Evolutionary conservation across 2,329 filamentous ascomycete species (phyloP).

Genomic region (Boeremia lycopersici): DNA sequence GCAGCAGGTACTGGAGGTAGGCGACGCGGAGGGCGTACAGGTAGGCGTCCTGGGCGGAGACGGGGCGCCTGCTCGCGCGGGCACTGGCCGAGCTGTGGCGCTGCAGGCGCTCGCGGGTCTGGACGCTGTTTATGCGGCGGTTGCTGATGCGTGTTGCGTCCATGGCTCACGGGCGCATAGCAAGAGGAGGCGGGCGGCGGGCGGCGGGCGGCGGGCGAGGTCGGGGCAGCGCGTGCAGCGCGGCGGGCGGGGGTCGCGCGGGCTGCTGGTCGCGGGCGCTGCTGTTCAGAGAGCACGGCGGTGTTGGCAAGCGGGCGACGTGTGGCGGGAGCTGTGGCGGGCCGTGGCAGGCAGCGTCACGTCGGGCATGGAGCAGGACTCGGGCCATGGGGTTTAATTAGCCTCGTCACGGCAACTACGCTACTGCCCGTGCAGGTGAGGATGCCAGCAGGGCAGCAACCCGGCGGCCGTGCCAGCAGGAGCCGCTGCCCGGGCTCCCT

Average conservation of each 20-base stretch:
- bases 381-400: conserved; percentile 19
- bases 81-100: conserved; percentile 41
- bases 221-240: too few species aligned
- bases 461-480: background rate
- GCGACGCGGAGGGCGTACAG: conserved; percentile 88
- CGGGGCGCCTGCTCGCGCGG: conserved; percentile 43
- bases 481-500: conserved; percentile 13
- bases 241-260: too few species aligned
- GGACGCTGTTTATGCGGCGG: conserved; percentile 52
- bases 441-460: conserved; percentile 1
- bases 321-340: conserved; percentile 15
- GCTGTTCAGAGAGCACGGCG: too few species aligned
- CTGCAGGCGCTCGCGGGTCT: conserved; percentile 48
- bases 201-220: too few species aligned
- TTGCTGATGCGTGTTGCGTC: conserved; percentile 39
- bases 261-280: too few species aligned
- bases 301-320: background rate
- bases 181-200: too few species aligned
- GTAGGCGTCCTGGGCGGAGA: conserved; percentile 77
- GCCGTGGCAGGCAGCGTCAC: conserved; percentile 13
- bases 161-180: conserved; percentile 41
- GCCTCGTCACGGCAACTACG: conserved; percentile 19
- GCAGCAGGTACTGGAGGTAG: conserved; percentile 89
- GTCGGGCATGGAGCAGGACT: conserved; percentile 14
- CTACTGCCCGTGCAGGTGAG: background rate